Evolutionary conservation across 2,329 filamentous ascomycete genomes (phyloP).

Genomic region (Taxawa tesnikishii): DNA sequence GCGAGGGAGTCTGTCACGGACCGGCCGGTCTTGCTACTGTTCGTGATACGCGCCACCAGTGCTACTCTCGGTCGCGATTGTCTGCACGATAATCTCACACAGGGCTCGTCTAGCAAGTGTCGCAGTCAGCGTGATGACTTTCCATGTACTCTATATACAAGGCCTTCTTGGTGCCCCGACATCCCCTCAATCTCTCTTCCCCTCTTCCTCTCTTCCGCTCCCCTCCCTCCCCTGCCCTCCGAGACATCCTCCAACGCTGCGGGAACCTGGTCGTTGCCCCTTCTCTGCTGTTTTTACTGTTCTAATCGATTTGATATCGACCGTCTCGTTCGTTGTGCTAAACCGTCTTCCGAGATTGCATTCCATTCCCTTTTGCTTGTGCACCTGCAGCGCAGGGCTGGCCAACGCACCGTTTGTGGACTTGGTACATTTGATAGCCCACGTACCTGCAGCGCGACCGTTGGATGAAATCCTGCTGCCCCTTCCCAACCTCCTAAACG

Average conservation of each 20-base stretch:
- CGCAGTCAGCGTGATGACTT: no score
- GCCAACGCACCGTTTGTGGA: background rate
- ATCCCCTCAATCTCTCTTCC: background rate
- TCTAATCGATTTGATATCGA: background rate
- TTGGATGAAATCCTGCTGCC: conserved; percentile 1
- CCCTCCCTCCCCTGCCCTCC: background rate
- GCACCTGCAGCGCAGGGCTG: background rate
- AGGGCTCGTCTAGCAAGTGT: no score
- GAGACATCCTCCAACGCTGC: background rate
- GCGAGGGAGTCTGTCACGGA: no score
- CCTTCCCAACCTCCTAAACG: background rate
- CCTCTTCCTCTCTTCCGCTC: background rate
- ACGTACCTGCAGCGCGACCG: background rate
- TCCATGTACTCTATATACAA: background rate
- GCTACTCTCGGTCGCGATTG: no score
- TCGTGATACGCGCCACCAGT: no score
- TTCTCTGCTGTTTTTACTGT: no score
- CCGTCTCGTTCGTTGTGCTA: background rate
- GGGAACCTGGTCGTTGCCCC: background rate
- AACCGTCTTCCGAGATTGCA: background rate
- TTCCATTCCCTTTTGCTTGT: background rate
- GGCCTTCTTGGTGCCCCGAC: background rate
- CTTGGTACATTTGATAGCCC: background rate
- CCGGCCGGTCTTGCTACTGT: no score
- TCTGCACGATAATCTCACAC: no score